These are phyloP conservation scores for Inga oerstediana DNA, from an alignment of 306 rosid species.

Conservation along the genomic window DNA sequence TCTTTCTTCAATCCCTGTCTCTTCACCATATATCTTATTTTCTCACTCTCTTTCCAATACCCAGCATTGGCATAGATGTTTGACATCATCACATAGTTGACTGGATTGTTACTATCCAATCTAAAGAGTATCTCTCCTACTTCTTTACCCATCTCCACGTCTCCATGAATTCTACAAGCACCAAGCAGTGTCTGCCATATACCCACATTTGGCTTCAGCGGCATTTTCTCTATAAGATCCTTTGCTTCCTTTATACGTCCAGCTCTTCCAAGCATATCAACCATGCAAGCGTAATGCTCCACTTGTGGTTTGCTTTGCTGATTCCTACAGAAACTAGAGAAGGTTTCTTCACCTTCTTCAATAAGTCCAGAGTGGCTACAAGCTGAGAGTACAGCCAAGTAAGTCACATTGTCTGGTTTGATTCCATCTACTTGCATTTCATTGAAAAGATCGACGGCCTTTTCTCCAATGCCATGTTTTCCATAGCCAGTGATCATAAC, in stretches of 20 bases:
- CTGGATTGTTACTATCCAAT: constrained; percentile 52
- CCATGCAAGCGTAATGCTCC: constrained; percentile 72
- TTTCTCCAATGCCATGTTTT: constrained; percentile 61
- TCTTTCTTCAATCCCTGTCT: constrained; percentile 61
- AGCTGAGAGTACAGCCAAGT: constrained; percentile 68
- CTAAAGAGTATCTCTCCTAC: constrained; percentile 58
- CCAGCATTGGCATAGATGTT: constrained; percentile 62
- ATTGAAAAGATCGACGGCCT: constrained; percentile 51
- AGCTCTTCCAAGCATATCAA: constrained; percentile 69
- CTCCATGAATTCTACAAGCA: constrained; percentile 69
- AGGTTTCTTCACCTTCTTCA: constrained; percentile 55
- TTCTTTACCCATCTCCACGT: constrained; percentile 51
- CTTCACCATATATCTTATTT: constrained; percentile 49
- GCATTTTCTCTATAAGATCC: constrained; percentile 58
- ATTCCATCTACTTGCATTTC: constrained; percentile 47
- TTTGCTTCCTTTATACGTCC: constrained; percentile 59
- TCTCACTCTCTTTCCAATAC: constrained; percentile 66
- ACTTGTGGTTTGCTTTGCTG: constrained; percentile 39
- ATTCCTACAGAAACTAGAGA: constrained; percentile 46
- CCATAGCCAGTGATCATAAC: constrained; percentile 73
- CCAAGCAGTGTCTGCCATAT: constrained; percentile 67
- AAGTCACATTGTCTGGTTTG: constrained; percentile 58
- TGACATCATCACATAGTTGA: constrained; percentile 67
- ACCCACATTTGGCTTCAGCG: constrained; percentile 58
- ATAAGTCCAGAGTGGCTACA: constrained; percentile 70